Evolutionary conservation across 371 early-diverging fungal species (phyloP).

Genomic region (Smittium mucronatum): DNA sequence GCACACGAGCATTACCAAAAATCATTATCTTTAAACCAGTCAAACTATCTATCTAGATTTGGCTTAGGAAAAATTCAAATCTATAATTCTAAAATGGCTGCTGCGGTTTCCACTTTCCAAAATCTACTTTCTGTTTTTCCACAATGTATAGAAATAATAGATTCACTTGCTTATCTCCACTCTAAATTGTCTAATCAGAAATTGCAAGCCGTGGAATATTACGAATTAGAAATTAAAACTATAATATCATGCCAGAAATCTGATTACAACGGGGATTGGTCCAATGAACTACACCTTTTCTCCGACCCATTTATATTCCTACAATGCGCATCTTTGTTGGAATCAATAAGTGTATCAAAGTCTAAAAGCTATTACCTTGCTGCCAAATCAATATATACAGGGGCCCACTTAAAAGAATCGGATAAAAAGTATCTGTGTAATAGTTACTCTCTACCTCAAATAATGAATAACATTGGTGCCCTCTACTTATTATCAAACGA

Average conservation of each 20-base stretch:
- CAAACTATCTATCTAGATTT: slow-evolving; percentile 55
- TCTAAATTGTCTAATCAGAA: slow-evolving; percentile 46
- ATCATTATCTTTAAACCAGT: slow-evolving; percentile 50
- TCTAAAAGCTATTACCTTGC: slow-evolving; percentile 42
- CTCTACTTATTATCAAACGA: slow-evolving; percentile 46
- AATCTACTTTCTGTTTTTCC: slow-evolving; percentile 50
- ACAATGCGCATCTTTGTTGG: slow-evolving; percentile 47
- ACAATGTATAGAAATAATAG: slow-evolving; percentile 46
- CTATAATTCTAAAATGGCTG: slow-evolving; percentile 27
- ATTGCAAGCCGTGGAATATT: slow-evolving; percentile 46
- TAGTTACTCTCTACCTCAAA: slow-evolving; percentile 43
- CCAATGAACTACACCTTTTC: slow-evolving; percentile 35
- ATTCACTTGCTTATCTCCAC: slow-evolving; percentile 48
- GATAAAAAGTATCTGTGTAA: slow-evolving; percentile 17
- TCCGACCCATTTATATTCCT: slow-evolving; percentile 38
- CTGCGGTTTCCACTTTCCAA: slow-evolving; percentile 60
- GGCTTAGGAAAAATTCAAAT: slow-evolving; percentile 63
- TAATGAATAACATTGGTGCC: slow-evolving; percentile 70
- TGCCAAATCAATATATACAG: slow-evolving; percentile 19
- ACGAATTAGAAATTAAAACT: slow-evolving; percentile 37
- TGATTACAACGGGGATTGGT: slow-evolving; percentile 7
- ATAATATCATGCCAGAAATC: slow-evolving; percentile 14
- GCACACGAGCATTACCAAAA: slow-evolving; percentile 57
- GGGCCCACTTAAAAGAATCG: slow-evolving; percentile 7
- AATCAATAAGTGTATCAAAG: slow-evolving; percentile 38